Conservation (phyloP, 257 asterid genomes). For the Mitragyna speciosa region DNA sequence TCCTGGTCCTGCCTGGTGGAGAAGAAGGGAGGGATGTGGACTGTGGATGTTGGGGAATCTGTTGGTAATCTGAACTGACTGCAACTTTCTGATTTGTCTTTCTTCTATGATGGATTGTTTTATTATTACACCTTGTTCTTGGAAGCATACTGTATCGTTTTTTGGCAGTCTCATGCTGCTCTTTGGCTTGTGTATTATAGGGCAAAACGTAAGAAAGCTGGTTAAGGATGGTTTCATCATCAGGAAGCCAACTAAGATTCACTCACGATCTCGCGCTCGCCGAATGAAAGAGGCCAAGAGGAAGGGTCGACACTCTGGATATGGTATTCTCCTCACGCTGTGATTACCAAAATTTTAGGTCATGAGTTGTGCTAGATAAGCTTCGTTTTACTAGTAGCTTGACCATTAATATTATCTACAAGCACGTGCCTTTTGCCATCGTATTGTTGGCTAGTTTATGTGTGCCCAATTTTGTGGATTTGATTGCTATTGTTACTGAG, state of each 20-base stretch:
- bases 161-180: background rate
- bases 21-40: no score
- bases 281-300: conserved; percentile 92
- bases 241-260: conserved; percentile 96
- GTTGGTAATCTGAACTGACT: background rate
- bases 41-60: background rate
- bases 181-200: conserved; percentile 26
- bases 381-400: background rate
- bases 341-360: background rate
- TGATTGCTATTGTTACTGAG: background rate
- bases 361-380: background rate
- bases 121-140: background rate
- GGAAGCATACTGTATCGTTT: background rate
- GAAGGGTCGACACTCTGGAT: conserved; percentile 98
- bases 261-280: conserved; percentile 91
- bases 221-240: conserved; percentile 94
- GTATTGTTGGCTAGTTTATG: background rate
- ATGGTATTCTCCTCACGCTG: conserved; percentile 42
- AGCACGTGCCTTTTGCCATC: background rate
- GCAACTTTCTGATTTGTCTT: background rate
- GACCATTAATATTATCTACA: background rate
- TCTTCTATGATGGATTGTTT: background rate
- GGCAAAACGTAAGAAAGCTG: conserved; percentile 80
- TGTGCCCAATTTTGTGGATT: background rate
- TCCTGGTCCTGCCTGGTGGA: background rate